phyloP scores from a whole-genome alignment of 225 moss, liverwort and hornwort genomes.

The Physcomitrellopsis africana region DNA sequence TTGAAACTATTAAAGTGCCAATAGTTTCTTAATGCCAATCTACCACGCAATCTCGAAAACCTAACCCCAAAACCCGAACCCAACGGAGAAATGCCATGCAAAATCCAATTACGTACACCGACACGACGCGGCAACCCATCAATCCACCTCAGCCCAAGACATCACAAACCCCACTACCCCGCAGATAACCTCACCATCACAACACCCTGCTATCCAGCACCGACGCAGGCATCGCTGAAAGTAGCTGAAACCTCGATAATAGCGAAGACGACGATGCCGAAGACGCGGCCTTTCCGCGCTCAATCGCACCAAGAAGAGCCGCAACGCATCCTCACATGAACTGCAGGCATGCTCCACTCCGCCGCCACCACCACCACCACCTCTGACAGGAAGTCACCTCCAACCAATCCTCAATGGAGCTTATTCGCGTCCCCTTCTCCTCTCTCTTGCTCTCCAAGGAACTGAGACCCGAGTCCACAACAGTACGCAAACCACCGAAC shows the following conservation, averaged over 20 bases:
- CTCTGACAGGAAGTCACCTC: too few species aligned
- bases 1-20: neutral
- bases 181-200: neutral
- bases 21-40: neutral
- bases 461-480: too few species aligned
- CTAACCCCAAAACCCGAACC: neutral
- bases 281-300: neutral
- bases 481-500: too few species aligned
- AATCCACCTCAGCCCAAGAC: neutral
- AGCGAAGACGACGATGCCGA: neutral
- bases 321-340: neutral
- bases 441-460: too few species aligned
- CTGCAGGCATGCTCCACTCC: too few species aligned
- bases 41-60: too few species aligned
- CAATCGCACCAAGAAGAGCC: neutral
- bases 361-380: too few species aligned
- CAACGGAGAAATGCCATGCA: neutral
- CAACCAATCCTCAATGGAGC: too few species aligned
- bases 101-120: neutral
- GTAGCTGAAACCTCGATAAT: constrained; percentile 27
- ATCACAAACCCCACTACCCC: neutral
- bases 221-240: neutral
- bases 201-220: neutral
- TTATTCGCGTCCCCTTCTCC: too few species aligned
- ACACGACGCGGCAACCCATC: neutral